phyloP scores from a whole-genome alignment of 83 land plant species.

The Picea abies region DNA sequence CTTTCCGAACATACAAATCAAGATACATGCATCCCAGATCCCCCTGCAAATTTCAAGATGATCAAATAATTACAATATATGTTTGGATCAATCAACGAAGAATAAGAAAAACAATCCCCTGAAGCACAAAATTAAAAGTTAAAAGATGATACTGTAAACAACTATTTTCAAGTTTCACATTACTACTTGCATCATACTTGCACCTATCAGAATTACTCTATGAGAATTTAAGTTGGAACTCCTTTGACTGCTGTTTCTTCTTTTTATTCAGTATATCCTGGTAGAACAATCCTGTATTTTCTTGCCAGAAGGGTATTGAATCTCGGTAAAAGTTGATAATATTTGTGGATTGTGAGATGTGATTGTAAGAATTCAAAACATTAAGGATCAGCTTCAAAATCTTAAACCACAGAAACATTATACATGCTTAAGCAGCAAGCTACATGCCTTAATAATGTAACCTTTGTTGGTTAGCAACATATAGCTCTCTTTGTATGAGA shows the following conservation, averaged over 20 bases:
- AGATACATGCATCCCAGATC: slow-evolving; percentile 90
- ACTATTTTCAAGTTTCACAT: neutral
- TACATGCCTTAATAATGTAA: too few species aligned
- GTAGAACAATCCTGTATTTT: neutral
- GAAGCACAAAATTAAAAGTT: neutral
- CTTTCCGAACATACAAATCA: slow-evolving; percentile 82
- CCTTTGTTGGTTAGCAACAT: too few species aligned
- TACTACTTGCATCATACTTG: neutral
- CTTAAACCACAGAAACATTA: neutral
- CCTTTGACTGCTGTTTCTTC: neutral
- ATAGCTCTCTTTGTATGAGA: too few species aligned
- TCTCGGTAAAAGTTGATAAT: neutral
- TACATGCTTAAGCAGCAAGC: too few species aligned
- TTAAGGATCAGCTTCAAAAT: neutral
- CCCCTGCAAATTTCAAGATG: slow-evolving; percentile 48
- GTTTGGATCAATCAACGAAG: neutral
- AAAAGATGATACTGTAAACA: neutral
- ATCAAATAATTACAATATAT: neutral
- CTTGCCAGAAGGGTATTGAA: neutral
- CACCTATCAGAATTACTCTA: neutral
- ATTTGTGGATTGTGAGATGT: neutral
- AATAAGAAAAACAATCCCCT: neutral
- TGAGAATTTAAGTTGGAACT: neutral
- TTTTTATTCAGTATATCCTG: neutral
- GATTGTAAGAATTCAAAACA: neutral